A percentile compares a stretch with the other conserved stretches of the same genome.
These are phyloP conservation scores for Dendrobium nobile DNA, from an alignment of 106 monocot genomes.

Conservation along the genomic window DNA sequence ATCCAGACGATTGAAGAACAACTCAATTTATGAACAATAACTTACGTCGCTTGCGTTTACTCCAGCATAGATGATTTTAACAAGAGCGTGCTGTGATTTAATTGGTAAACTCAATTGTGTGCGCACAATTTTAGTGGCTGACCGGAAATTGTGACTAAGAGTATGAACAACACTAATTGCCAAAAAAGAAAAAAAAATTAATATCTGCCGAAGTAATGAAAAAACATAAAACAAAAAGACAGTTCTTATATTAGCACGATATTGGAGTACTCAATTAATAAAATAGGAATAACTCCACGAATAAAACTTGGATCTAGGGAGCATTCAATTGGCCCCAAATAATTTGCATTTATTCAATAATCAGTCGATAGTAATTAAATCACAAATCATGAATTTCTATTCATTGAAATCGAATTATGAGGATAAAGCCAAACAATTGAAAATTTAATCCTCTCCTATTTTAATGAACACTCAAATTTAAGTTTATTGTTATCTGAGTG, in stretches of 20 bases:
- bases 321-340: background rate
- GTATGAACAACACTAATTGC: slow-evolving; percentile 72
- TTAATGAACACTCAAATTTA: background rate
- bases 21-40: slow-evolving; percentile 5
- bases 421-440: background rate
- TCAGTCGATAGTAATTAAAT: background rate
- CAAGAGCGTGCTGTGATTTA: slow-evolving; percentile 63
- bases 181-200: background rate
- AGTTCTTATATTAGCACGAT: background rate
- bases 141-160: slow-evolving; percentile 70
- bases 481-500: background rate
- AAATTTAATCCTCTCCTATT: background rate
- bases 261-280: background rate
- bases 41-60: slow-evolving; percentile 99
- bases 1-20: background rate
- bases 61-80: slow-evolving; percentile 95
- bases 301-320: background rate
- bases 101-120: slow-evolving; percentile 51
- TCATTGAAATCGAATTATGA: background rate
- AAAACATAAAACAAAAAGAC: background rate
- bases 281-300: background rate
- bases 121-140: slow-evolving; percentile 64
- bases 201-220: background rate
- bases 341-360: background rate
- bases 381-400: background rate